A percentile compares a stretch with the other conserved stretches of the same genome.
Conservation (phyloP, 805 yeast species). For the Kuraishia capsulata region DNA sequence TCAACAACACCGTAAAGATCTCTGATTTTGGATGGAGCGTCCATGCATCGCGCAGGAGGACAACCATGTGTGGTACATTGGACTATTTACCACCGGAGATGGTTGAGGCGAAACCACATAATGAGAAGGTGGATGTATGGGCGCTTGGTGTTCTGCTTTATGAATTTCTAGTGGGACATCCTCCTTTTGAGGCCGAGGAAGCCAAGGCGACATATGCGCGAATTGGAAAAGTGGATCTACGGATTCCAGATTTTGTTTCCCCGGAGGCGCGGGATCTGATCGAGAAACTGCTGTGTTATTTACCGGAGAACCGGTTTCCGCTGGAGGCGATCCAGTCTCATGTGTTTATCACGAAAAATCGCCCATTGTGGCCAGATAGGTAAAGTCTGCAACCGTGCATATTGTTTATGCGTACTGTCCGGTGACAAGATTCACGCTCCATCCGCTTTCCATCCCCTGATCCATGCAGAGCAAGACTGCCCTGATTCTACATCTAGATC, state of each 20-base stretch:
- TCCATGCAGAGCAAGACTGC: too few relatives aligned
- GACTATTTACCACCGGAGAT: slow-evolving; percentile 95
- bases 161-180: slow-evolving; percentile 79
- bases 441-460: too few relatives aligned
- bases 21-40: slow-evolving; percentile 98
- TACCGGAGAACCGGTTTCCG: slow-evolving; percentile 57
- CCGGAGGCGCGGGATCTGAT: slow-evolving; percentile 75
- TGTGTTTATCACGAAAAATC: slow-evolving; percentile 75
- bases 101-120: slow-evolving; percentile 78
- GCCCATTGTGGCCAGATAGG: slow-evolving; percentile 42
- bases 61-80: slow-evolving; percentile 89
- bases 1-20: slow-evolving; percentile 68
- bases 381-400: too few relatives aligned
- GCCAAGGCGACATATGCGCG: slow-evolving; percentile 72
- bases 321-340: slow-evolving; percentile 59
- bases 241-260: slow-evolving; percentile 62
- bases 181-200: slow-evolving; percentile 85
- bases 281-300: slow-evolving; percentile 48
- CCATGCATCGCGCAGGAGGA: slow-evolving; percentile 46
- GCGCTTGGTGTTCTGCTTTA: slow-evolving; percentile 81
- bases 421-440: too few relatives aligned
- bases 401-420: too few relatives aligned
- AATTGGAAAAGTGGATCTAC: slow-evolving; percentile 68
- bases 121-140: slow-evolving; percentile 80
- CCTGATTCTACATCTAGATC: too few relatives aligned